A percentile compares a stretch with the other conserved stretches of the same genome.
Conservation (phyloP, 2,329 filamentous ascomycete species). For the Botrytis hyacinthi region DNA sequence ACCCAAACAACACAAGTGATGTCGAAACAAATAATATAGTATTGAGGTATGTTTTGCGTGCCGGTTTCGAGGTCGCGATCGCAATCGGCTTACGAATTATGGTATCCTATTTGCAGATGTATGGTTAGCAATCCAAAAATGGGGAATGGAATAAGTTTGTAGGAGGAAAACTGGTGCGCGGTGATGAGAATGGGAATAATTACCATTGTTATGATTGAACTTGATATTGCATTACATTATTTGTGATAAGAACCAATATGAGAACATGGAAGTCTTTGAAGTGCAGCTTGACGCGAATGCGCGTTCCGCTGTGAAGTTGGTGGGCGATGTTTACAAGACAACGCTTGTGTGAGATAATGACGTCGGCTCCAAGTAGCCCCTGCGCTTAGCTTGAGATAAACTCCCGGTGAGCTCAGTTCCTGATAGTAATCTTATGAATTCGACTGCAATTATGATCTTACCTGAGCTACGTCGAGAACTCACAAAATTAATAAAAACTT, state of each 20-base stretch:
- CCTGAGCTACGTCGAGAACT: not conserved
- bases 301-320: slow-evolving; percentile 13
- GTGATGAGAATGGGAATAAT: not conserved
- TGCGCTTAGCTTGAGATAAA: not conserved
- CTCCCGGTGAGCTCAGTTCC: not conserved
- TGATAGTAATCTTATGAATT: not conserved
- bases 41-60: slow-evolving; percentile 63
- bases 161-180: not conserved
- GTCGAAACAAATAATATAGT: slow-evolving; percentile 44
- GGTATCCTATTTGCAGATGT: slow-evolving; percentile 46
- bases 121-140: not conserved
- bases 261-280: not conserved
- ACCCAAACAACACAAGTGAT: slow-evolving; percentile 53
- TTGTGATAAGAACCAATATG: not conserved
- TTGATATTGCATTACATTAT: not conserved
- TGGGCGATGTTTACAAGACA: slow-evolving; percentile 3
- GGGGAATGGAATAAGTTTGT: not conserved
- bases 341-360: slow-evolving; percentile 10
- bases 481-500: not conserved
- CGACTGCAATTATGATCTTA: not conserved
- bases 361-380: slow-evolving; percentile 9
- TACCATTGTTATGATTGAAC: not conserved
- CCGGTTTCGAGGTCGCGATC: slow-evolving; percentile 56
- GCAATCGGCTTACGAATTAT: slow-evolving; percentile 51
- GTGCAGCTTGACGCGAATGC: not conserved